Percentiles rank a stretch among this genome's conserved stretches.
Conservation (phyloP, 1,284 basidiomycete species). For the Abortiporus biennis region DNA sequence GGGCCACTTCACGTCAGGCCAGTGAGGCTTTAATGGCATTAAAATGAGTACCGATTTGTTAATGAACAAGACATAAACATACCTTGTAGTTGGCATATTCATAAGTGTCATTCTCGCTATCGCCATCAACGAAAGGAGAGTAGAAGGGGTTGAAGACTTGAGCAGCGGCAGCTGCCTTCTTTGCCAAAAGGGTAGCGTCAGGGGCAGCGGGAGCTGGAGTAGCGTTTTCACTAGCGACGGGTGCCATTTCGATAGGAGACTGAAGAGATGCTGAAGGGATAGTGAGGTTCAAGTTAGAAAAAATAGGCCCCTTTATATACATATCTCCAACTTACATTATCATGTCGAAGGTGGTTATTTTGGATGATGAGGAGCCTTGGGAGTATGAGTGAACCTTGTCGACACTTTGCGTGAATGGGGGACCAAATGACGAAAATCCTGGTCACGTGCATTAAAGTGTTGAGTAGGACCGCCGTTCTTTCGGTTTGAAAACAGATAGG, state of each 20-base stretch:
- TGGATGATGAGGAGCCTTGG: background rate
- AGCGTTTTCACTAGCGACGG: slow-evolving; percentile 38
- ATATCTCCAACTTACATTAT: too few species aligned
- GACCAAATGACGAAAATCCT: slow-evolving; percentile 16
- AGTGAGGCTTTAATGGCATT: slow-evolving; percentile 44
- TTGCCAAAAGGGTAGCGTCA: slow-evolving; percentile 6
- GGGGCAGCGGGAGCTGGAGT: slow-evolving; percentile 19
- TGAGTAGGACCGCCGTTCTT: too few species aligned
- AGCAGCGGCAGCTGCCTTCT: slow-evolving; percentile 7
- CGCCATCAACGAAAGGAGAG: slow-evolving; percentile 43
- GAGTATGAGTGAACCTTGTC: slow-evolving; percentile 6
- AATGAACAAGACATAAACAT: slow-evolving; percentile 7
- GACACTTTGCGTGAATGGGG: slow-evolving; percentile 12
- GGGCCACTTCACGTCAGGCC: slow-evolving; percentile 59
- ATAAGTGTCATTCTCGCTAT: slow-evolving; percentile 46
- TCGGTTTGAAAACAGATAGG: too few species aligned
- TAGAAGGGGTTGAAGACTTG: slow-evolving; percentile 60
- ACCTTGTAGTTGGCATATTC: slow-evolving; percentile 59
- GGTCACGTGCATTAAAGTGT: too few species aligned
- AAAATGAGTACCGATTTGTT: too few species aligned
- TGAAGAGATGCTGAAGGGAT: background rate
- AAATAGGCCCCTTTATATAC: background rate
- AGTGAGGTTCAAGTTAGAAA: background rate
- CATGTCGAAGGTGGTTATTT: too few species aligned
- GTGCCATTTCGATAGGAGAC: slow-evolving; percentile 38